Conservation (phyloP, 768 basidiomycete genomes). For the Xerocomellus intermedius region DNA sequence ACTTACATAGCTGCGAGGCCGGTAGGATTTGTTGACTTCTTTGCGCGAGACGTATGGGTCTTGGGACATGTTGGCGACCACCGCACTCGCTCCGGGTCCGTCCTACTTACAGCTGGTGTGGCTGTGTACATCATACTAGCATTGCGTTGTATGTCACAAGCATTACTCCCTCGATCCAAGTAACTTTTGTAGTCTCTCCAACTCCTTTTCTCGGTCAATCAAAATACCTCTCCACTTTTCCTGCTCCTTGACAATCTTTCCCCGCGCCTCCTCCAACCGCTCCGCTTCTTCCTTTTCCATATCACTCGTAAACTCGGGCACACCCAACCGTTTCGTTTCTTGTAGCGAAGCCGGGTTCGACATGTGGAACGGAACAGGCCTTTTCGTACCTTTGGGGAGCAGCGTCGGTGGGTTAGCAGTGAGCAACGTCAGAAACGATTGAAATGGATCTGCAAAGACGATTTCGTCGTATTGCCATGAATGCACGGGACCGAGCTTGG, state of each 20-base stretch:
- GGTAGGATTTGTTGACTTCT: slow-evolving; percentile 35
- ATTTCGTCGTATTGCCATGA: slow-evolving; percentile 99
- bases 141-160: background rate
- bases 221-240: slow-evolving; percentile 66
- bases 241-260: slow-evolving; percentile 69
- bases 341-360: slow-evolving; percentile 60
- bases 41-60: slow-evolving; percentile 36
- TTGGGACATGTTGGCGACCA: slow-evolving; percentile 26
- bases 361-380: slow-evolving; percentile 70
- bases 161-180: slow-evolving; percentile 16
- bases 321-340: slow-evolving; percentile 57
- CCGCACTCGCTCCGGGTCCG: background rate
- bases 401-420: slow-evolving; percentile 81
- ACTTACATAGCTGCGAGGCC: slow-evolving; percentile 39
- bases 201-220: slow-evolving; percentile 80
- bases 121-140: slow-evolving; percentile 11
- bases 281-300: slow-evolving; percentile 91
- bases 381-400: slow-evolving; percentile 58
- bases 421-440: slow-evolving; percentile 79
- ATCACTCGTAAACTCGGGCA: slow-evolving; percentile 78
- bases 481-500: slow-evolving; percentile 77
- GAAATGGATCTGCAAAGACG: slow-evolving; percentile 92
- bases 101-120: slow-evolving; percentile 1
- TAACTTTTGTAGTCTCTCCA: slow-evolving; percentile 62
- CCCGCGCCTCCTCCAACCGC: slow-evolving; percentile 72